phyloP scores from a whole-genome alignment of 495 filamentous ascomycete species.

The Talaromyces thailandensis region DNA sequence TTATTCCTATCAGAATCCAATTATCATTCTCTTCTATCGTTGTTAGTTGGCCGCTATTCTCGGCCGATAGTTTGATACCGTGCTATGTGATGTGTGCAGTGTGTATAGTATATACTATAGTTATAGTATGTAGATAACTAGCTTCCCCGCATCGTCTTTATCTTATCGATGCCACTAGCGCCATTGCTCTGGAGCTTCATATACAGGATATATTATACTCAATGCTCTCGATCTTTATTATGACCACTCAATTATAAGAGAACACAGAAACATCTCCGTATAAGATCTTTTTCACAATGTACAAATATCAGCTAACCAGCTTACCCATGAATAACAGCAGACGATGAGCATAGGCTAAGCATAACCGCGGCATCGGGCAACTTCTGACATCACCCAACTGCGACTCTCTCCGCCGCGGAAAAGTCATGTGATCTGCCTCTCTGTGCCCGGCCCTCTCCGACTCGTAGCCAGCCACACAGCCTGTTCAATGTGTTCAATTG shows the following conservation, averaged over 20 bases:
- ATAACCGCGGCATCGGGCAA: conserved; percentile 4
- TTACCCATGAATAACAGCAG: too few species aligned
- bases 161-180: background rate
- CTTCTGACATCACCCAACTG: background rate
- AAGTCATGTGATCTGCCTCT: conserved; percentile 4
- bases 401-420: background rate
- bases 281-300: too few species aligned
- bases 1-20: too few species aligned
- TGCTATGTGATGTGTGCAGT: too few species aligned
- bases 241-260: too few species aligned
- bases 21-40: background rate
- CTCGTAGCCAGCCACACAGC: background rate
- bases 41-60: background rate
- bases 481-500: background rate
- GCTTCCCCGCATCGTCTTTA: background rate
- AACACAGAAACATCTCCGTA: too few species aligned
- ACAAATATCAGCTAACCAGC: background rate
- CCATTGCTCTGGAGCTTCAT: background rate
- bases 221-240: background rate
- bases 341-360: too few species aligned
- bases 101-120: too few species aligned
- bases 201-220: background rate
- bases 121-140: too few species aligned
- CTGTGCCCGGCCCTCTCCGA: background rate
- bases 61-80: background rate